Conservation (phyloP, 2,329 filamentous ascomycete genomes). For the Penicillium sp. region DNA sequence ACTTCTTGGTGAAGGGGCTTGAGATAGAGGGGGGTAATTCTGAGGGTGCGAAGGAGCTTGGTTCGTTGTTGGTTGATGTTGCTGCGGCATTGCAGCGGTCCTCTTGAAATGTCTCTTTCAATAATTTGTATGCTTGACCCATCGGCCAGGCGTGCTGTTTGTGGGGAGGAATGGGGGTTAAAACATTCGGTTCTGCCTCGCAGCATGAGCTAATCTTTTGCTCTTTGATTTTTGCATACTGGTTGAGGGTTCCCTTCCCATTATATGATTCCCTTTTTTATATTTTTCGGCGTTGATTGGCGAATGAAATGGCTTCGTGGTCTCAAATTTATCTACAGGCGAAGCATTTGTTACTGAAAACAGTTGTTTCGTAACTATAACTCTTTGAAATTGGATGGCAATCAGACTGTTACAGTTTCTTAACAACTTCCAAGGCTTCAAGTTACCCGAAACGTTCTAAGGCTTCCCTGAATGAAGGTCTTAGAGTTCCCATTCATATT, state of each 20-base stretch:
- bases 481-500: too few relatives aligned
- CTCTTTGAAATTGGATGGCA: background rate
- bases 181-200: background rate
- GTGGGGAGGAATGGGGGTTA: background rate
- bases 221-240: background rate
- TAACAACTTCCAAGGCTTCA: too few relatives aligned
- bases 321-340: background rate
- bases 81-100: constrained; percentile 60
- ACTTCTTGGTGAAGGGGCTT: constrained; percentile 73
- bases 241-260: background rate
- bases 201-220: background rate
- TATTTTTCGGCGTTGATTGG: background rate
- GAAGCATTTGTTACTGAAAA: background rate
- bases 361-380: background rate
- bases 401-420: too few relatives aligned
- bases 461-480: too few relatives aligned
- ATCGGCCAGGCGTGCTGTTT: background rate
- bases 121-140: background rate
- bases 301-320: background rate
- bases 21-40: constrained; percentile 72
- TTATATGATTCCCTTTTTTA: background rate
- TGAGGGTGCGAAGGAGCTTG: constrained; percentile 53
- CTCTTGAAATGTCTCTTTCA: background rate
- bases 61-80: constrained; percentile 62
- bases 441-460: too few relatives aligned